A percentile compares a stretch with the other conserved stretches of the same genome.
phyloP scores from a whole-genome alignment of 129 eudicot genomes.

The Dittrichia graveolens region DNA sequence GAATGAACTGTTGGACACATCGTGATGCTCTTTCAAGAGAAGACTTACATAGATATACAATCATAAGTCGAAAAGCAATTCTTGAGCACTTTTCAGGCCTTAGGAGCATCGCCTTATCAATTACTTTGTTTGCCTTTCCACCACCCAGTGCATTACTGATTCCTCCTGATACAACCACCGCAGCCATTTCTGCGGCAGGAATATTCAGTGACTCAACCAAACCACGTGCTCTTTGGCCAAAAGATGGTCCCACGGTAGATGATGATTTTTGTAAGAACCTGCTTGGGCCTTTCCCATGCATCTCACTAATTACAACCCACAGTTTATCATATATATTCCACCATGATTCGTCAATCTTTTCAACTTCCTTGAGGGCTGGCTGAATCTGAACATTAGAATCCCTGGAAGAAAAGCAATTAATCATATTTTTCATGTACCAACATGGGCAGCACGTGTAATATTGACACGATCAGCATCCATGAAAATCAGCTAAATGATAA shows the following conservation, averaged over 20 bases:
- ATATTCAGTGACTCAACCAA: conserved; percentile 96
- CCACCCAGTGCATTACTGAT: conserved; percentile 69
- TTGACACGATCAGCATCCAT: conserved; percentile 3
- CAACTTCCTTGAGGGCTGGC: conserved; percentile 39
- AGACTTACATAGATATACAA: conserved; percentile 79
- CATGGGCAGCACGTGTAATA: conserved; percentile 2
- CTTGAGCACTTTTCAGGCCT: conserved; percentile 93
- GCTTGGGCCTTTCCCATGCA: conserved; percentile 93
- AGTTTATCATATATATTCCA: conserved; percentile 85
- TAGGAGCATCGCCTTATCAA: conserved; percentile 92
- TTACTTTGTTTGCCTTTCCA: conserved; percentile 78
- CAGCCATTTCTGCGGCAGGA: conserved; percentile 99
- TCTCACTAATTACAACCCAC: conserved; percentile 69
- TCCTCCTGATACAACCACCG: conserved; percentile 89
- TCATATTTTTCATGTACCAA: conserved; percentile 16
- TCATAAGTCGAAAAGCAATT: conserved; percentile 69
- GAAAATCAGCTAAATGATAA: conserved; percentile 10
- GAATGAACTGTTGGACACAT: conserved; percentile 76
- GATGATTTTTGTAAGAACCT: conserved; percentile 66
- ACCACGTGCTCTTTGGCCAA: conserved; percentile 98
- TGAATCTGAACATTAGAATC: conserved; percentile 34
- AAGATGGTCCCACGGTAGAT: conserved; percentile 65
- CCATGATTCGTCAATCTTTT: conserved; percentile 69
- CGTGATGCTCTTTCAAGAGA: conserved; percentile 90
- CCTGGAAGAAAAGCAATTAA: conserved; percentile 29